Evolutionary conservation across 1,284 basidiomycete genomes (phyloP).

Genomic region (Veloboletus limbatus): DNA sequence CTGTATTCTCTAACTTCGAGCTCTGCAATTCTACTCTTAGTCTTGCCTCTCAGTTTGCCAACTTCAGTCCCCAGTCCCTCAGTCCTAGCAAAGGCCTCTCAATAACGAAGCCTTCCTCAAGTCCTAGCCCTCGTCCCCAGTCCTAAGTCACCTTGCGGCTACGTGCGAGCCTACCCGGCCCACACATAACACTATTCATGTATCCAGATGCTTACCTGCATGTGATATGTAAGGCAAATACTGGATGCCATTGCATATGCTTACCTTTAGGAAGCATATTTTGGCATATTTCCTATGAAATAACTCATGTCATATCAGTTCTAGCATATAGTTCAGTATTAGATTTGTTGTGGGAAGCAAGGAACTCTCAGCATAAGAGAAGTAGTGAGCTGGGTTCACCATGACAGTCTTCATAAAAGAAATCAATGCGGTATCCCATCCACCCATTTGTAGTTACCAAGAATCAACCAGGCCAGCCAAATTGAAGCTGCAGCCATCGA

Average conservation of each 20-base stretch:
- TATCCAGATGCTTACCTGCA: conserved; percentile 58
- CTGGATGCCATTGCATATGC: not conserved
- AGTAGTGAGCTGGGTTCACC: conserved; percentile 91
- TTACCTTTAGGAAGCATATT: conserved; percentile 83
- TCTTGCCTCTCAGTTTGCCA: too few relatives aligned
- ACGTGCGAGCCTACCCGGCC: too few relatives aligned
- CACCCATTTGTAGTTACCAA: conserved; percentile 87
- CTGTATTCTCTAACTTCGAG: too few relatives aligned
- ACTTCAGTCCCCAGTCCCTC: too few relatives aligned
- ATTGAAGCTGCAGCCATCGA: conserved; percentile 86
- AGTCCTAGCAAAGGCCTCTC: too few relatives aligned
- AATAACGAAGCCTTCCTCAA: too few relatives aligned
- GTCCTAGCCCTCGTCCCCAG: too few relatives aligned
- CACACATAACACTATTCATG: too few relatives aligned
- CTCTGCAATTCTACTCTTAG: too few relatives aligned
- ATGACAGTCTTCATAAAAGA: conserved; percentile 57
- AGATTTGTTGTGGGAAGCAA: conserved; percentile 86
- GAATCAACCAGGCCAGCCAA: conserved; percentile 86
- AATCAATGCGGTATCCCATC: conserved; percentile 26
- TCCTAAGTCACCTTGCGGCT: too few relatives aligned
- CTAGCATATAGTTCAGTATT: conserved; percentile 91
- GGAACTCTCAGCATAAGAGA: conserved; percentile 82
- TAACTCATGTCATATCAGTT: conserved; percentile 69
- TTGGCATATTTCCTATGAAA: conserved; percentile 84
- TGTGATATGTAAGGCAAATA: conserved; percentile 4